Percentiles rank a stretch among this genome's conserved stretches.
phyloP scores from a whole-genome alignment of 2,329 filamentous ascomycete species.

The Diaporthe citri region DNA sequence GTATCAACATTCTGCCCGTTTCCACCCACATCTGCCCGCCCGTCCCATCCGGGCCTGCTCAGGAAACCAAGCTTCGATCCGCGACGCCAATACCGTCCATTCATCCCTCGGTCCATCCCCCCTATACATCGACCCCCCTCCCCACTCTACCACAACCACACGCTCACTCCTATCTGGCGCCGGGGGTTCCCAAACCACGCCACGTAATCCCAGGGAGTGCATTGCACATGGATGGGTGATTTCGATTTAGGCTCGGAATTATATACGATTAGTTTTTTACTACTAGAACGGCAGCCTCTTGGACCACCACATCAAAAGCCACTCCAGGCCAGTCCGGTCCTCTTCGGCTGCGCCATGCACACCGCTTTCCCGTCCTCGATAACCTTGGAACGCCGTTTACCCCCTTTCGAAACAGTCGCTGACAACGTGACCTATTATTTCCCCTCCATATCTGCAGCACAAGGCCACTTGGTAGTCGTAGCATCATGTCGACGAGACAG shows the following conservation, averaged over 20 bases:
- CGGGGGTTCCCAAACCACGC: slow-evolving; percentile 25
- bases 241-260: slow-evolving; percentile 29
- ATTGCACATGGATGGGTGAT: slow-evolving; percentile 25
- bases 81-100: slow-evolving; percentile 16
- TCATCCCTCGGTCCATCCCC: background rate
- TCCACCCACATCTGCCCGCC: background rate
- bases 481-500: background rate
- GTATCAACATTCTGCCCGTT: background rate
- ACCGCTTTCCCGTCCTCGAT: background rate
- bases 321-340: slow-evolving; percentile 6
- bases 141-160: background rate
- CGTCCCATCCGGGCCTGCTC: background rate
- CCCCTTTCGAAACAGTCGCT: slow-evolving; percentile 23
- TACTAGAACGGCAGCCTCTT: slow-evolving; percentile 25
- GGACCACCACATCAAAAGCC: slow-evolving; percentile 4
- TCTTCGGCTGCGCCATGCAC: slow-evolving; percentile 7
- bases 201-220: slow-evolving; percentile 30
- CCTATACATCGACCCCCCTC: background rate
- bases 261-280: slow-evolving; percentile 33
- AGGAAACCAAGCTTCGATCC: slow-evolving; percentile 15
- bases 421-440: background rate
- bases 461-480: slow-evolving; percentile 3
- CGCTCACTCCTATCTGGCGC: slow-evolving; percentile 2
- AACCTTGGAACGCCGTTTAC: slow-evolving; percentile 10
- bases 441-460: background rate